Percentiles rank a stretch among this genome's conserved stretches.
Conservation (phyloP, 2,329 filamentous ascomycete genomes). For the Beauveria sp. region DNA sequence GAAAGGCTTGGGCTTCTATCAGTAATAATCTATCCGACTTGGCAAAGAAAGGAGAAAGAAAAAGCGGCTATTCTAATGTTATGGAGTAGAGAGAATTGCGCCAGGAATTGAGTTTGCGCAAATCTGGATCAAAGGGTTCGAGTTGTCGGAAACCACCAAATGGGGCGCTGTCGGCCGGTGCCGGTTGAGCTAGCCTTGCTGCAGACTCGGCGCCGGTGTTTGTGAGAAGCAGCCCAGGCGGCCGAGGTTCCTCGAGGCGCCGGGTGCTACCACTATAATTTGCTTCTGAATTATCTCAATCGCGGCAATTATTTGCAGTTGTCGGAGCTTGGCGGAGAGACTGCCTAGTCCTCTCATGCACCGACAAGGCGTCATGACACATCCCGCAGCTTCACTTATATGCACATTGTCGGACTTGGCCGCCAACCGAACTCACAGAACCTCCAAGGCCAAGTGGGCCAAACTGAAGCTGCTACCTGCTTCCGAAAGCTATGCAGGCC, state of each 20-base stretch:
- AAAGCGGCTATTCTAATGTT: background rate
- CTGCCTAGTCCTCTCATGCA: background rate
- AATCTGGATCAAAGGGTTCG: background rate
- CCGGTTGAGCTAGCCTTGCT: conserved; percentile 1
- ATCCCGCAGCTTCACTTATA: background rate
- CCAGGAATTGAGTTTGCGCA: background rate
- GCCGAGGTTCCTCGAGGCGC: background rate
- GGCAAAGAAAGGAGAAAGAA: background rate
- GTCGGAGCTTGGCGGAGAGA: background rate
- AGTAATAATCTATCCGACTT: background rate
- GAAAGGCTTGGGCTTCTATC: background rate
- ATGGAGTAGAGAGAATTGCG: background rate
- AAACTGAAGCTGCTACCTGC: background rate
- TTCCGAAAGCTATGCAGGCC: background rate
- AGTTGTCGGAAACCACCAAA: background rate
- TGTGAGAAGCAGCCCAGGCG: background rate
- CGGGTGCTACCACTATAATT: background rate
- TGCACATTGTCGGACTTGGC: conserved; percentile 6
- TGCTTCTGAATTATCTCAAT: background rate
- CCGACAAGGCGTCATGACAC: background rate
- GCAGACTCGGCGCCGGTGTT: background rate
- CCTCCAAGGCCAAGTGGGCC: background rate
- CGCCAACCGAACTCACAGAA: background rate
- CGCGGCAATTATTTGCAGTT: background rate
- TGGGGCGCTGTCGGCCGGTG: conserved; percentile 10